phyloP scores from a whole-genome alignment of 1,284 basidiomycete genomes.

The Kalmanozyma brasiliensis region DNA sequence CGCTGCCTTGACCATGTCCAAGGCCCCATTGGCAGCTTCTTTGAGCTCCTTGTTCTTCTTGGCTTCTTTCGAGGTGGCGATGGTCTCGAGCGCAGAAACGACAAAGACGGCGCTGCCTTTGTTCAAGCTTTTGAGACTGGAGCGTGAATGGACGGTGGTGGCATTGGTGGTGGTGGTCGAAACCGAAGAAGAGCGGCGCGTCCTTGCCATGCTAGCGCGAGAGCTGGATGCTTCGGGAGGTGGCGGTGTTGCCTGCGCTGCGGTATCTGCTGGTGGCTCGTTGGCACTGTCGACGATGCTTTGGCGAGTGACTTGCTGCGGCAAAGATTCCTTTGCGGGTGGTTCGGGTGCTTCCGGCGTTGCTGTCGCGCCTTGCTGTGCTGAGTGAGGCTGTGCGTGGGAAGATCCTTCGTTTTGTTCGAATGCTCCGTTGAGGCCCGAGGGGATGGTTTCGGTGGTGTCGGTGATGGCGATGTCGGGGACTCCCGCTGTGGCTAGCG shows the following conservation, averaged over 20 bases:
- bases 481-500: background rate
- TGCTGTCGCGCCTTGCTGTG: background rate
- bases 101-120: conserved; percentile 65
- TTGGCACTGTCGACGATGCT: conserved; percentile 4
- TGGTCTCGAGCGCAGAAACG: conserved; percentile 61
- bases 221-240: conserved; percentile 23
- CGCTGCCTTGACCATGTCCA: conserved; percentile 64
- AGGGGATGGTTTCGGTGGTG: conserved; percentile 2
- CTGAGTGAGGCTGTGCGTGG: background rate
- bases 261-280: conserved; percentile 7
- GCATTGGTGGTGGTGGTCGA: conserved; percentile 44
- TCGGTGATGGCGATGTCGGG: conserved; percentile 27
- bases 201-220: conserved; percentile 30
- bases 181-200: conserved; percentile 45
- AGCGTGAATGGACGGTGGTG: conserved; percentile 49
- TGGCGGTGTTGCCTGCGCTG: background rate
- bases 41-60: conserved; percentile 62
- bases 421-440: background rate
- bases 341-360: conserved; percentile 13
- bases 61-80: conserved; percentile 61
- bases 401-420: background rate
- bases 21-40: conserved; percentile 52
- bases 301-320: conserved; percentile 13
- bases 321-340: conserved; percentile 19
- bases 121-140: conserved; percentile 53